Evolutionary conservation across 2,329 filamentous ascomycete species (phyloP).

Genomic region (Gaeumannomyces tritici): DNA sequence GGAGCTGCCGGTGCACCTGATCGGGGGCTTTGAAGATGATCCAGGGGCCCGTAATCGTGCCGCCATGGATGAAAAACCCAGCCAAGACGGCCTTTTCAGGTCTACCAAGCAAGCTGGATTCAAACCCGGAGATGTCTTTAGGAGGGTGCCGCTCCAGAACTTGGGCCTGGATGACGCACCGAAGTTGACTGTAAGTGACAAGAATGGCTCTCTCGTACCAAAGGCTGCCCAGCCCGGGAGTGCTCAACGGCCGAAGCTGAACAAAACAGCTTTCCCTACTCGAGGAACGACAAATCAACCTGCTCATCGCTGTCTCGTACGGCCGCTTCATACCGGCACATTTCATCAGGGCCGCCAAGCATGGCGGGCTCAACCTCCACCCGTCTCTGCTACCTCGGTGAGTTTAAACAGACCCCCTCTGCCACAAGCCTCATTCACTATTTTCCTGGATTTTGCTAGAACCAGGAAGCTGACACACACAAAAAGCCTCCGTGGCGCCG

Average conservation of each 20-base stretch:
- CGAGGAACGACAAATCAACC: slow-evolving; percentile 42
- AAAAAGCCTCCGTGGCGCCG: slow-evolving; percentile 66
- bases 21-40: slow-evolving; percentile 56
- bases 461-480: not conserved
- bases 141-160: no score
- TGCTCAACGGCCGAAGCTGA: slow-evolving; percentile 9
- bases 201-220: not conserved
- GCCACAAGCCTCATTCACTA: no score
- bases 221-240: not conserved
- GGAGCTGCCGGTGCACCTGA: slow-evolving; percentile 58
- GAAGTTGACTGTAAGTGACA: not conserved
- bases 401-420: slow-evolving; percentile 11
- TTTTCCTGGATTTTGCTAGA: no score
- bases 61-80: no score
- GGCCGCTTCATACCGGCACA: slow-evolving; percentile 77
- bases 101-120: no score
- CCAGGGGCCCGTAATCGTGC: no score
- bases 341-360: slow-evolving; percentile 59
- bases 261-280: not conserved
- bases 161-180: not conserved
- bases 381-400: slow-evolving; percentile 84
- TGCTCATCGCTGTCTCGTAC: slow-evolving; percentile 90
- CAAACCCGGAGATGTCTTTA: no score
- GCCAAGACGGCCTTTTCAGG: no score
- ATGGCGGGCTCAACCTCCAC: slow-evolving; percentile 88